These are phyloP conservation scores for Fusarium sp. DNA, from an alignment of 2,329 filamentous ascomycete genomes.

Conservation along the genomic window DNA sequence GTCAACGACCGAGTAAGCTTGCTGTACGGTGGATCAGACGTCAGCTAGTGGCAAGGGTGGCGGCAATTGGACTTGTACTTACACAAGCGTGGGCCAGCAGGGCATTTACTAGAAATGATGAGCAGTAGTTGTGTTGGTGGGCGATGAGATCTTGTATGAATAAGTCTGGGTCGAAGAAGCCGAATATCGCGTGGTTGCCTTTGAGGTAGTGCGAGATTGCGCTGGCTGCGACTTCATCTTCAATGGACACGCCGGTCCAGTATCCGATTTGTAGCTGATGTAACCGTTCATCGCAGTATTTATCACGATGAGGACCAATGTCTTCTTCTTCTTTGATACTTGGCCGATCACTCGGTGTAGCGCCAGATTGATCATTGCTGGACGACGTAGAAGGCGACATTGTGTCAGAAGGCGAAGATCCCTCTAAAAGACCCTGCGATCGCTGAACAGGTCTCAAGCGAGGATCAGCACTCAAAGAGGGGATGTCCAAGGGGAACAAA, in stretches of 20 bases:
- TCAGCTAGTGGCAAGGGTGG: neutral
- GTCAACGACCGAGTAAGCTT: constrained; percentile 23
- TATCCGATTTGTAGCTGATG: constrained; percentile 39
- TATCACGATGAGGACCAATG: neutral
- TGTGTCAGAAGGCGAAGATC: constrained; percentile 21
- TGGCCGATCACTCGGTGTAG: constrained; percentile 15
- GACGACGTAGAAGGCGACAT: constrained; percentile 21
- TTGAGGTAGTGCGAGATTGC: constrained; percentile 49
- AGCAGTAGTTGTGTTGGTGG: constrained; percentile 44
- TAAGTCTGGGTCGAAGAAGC: constrained; percentile 49
- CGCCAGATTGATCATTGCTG: neutral
- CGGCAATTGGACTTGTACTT: constrained; percentile 12
- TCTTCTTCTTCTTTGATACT: constrained; percentile 2
- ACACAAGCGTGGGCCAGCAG: constrained; percentile 51
- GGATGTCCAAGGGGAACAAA: constrained; percentile 23
- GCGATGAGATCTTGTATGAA: constrained; percentile 49
- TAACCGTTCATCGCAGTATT: constrained; percentile 11
- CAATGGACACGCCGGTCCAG: constrained; percentile 50
- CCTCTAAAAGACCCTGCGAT: neutral
- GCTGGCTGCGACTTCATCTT: constrained; percentile 45
- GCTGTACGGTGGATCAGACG: constrained; percentile 3
- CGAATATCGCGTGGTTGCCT: constrained; percentile 51
- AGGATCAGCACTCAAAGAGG: constrained; percentile 11
- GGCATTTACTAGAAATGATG: constrained; percentile 48
- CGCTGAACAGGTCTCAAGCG: constrained; percentile 4